Conservation (phyloP, 768 basidiomycete genomes). For the Thelephora ganbajun region DNA sequence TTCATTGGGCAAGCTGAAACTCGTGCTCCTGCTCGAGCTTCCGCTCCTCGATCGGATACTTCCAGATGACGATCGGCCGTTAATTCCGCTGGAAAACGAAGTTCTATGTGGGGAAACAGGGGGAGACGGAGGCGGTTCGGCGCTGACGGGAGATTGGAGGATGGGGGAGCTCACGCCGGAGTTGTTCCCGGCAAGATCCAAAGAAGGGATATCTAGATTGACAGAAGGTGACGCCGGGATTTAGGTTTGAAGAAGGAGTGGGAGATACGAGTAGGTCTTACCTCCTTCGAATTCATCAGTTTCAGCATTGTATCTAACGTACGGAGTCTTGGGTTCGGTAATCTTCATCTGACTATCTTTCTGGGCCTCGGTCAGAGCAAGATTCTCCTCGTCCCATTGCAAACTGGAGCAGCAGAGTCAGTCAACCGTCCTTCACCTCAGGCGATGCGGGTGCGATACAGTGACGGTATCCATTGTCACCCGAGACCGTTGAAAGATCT, state of each 20-base stretch:
- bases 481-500: conserved; percentile 3
- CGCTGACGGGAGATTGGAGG: conserved; percentile 32
- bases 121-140: conserved; percentile 36
- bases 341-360: conserved; percentile 98
- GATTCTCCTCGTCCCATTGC: conserved; percentile 93
- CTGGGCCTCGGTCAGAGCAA: conserved; percentile 83
- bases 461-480: conserved; percentile 1
- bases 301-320: conserved; percentile 80
- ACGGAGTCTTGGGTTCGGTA: conserved; percentile 94
- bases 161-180: conserved; percentile 25
- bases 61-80: conserved; percentile 33
- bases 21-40: conserved; percentile 67
- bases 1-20: conserved; percentile 67
- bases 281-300: conserved; percentile 80
- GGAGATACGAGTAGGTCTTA: conserved; percentile 18
- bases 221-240: not conserved
- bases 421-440: not conserved
- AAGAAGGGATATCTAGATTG: conserved; percentile 63
- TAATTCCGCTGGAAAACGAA: conserved; percentile 44
- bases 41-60: conserved; percentile 48
- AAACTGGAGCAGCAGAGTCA: conserved; percentile 28
- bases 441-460: not conserved
- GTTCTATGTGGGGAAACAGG: conserved; percentile 62
- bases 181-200: conserved; percentile 40
- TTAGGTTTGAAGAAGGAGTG: not conserved